Evolutionary conservation across 257 asterid species (phyloP).

Genomic region (Catharanthus roseus): DNA sequence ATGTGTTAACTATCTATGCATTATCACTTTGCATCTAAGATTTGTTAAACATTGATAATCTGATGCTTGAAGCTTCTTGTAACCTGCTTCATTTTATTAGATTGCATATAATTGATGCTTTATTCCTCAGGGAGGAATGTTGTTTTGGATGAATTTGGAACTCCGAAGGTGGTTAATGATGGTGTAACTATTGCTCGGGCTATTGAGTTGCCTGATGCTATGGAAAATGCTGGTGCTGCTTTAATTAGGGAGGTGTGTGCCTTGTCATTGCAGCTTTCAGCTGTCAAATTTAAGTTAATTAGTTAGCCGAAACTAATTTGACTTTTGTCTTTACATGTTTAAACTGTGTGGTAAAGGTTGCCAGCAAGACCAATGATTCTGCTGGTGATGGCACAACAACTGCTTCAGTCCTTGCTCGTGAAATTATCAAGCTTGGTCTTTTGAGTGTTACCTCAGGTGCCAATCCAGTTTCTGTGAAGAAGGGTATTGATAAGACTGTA

Average conservation of each 20-base stretch:
- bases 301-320: no score
- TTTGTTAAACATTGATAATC: not conserved
- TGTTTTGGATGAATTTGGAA: conserved; percentile 84
- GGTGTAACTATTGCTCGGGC: conserved; percentile 95
- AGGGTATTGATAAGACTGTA: conserved; percentile 90
- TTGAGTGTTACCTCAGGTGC: conserved; percentile 96
- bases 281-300: not conserved
- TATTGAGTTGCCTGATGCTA: conserved; percentile 79
- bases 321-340: conserved; percentile 7
- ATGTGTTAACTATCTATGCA: no score
- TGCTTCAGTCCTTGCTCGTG: conserved; percentile 93
- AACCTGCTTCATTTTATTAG: not conserved
- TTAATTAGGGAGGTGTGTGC: conserved; percentile 86
- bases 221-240: conserved; percentile 99
- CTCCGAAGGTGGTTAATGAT: conserved; percentile 86
- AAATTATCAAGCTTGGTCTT: conserved; percentile 87
- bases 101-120: not conserved
- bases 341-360: conserved; percentile 54
- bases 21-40: not conserved
- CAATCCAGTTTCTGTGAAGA: conserved; percentile 86
- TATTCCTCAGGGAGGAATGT: conserved; percentile 71
- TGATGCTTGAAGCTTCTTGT: not conserved
- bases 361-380: conserved; percentile 97
- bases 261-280: not conserved
- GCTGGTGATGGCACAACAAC: conserved; percentile 99